phyloP scores from a whole-genome alignment of 2,329 filamentous ascomycete species.

The Colletotrichum sp. region DNA sequence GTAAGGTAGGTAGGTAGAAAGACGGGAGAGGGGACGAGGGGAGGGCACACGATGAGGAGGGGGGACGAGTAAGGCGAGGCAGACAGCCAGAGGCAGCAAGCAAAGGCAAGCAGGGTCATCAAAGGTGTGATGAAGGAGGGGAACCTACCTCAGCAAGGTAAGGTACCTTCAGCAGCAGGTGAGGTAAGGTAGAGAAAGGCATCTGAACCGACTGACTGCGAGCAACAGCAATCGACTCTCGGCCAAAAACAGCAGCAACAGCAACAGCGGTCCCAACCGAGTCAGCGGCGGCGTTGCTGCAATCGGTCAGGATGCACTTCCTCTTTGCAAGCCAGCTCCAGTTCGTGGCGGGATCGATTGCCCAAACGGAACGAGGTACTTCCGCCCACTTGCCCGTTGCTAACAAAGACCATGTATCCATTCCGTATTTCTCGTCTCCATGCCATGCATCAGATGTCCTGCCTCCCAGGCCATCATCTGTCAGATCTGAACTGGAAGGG shows the following conservation, averaged over 20 bases:
- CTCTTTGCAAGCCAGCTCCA: neutral
- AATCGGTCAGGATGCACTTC: conserved; percentile 4
- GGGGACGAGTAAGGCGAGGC: neutral
- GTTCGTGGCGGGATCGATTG: neutral
- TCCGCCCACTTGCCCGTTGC: neutral
- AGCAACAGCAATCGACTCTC: neutral
- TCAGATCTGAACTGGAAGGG: conserved; percentile 15
- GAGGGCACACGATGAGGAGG: neutral
- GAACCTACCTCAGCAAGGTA: neutral
- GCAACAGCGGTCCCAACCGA: neutral
- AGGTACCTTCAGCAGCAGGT: neutral
- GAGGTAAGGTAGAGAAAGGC: neutral
- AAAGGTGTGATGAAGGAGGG: neutral
- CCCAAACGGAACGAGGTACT: neutral
- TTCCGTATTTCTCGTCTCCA: neutral
- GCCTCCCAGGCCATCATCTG: neutral
- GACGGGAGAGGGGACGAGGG: neutral
- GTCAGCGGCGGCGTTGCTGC: conserved; percentile 14
- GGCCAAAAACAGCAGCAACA: neutral
- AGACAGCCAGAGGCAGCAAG: neutral
- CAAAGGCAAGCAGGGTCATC: neutral
- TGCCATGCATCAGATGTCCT: neutral
- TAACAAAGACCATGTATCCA: neutral
- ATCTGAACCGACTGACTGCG: neutral
- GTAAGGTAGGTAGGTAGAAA: neutral